phyloP scores from a whole-genome alignment of 306 rosid species.

The Chamaecrista fasciculata region DNA sequence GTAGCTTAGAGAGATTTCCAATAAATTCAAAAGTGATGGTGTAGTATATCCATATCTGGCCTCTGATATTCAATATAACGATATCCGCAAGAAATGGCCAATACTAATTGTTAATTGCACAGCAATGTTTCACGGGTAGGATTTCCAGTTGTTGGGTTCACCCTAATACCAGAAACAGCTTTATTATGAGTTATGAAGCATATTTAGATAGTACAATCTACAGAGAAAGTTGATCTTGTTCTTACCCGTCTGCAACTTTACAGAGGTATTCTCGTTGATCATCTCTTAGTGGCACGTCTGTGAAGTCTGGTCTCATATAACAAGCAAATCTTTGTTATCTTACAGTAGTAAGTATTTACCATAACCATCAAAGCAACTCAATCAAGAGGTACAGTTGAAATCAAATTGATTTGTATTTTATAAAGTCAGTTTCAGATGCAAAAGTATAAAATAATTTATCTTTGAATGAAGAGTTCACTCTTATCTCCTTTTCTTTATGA shows the following conservation, averaged over 20 bases:
- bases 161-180: slow-evolving; percentile 50
- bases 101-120: slow-evolving; percentile 63
- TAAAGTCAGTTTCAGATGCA: neutral
- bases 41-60: slow-evolving; percentile 19
- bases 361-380: neutral
- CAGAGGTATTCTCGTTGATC: slow-evolving; percentile 90
- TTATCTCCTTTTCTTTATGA: neutral
- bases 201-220: neutral
- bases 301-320: slow-evolving; percentile 62
- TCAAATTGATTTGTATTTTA: neutral
- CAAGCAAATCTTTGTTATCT: slow-evolving; percentile 21
- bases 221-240: neutral
- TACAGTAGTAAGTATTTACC: neutral
- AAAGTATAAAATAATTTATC: neutral
- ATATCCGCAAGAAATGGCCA: slow-evolving; percentile 27
- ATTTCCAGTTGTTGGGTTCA: slow-evolving; percentile 86
- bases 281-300: slow-evolving; percentile 93
- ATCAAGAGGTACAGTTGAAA: neutral
- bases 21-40: slow-evolving; percentile 29
- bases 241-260: slow-evolving; percentile 88
- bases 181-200: slow-evolving; percentile 23
- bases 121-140: slow-evolving; percentile 87
- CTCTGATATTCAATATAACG: slow-evolving; percentile 15
- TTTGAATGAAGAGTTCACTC: slow-evolving; percentile 5
- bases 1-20: neutral